phyloP scores from a whole-genome alignment of 805 yeast genomes.

The Hemisphaericaspora nanyangensis region DNA sequence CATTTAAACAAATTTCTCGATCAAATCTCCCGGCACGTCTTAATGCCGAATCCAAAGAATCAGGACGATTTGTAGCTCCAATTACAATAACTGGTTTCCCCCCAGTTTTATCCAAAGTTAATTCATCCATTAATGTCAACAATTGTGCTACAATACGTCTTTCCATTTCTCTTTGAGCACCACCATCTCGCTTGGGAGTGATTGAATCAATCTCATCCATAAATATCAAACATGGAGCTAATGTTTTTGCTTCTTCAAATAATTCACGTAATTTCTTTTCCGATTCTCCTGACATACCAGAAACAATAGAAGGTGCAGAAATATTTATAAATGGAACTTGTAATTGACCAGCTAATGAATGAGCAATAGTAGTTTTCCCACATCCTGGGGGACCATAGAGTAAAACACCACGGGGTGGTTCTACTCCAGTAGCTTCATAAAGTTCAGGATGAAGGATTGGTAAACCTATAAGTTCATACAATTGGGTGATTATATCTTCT shows the following conservation, averaged over 20 bases:
- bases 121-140: slow-evolving; percentile 90
- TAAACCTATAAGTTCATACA: slow-evolving; percentile 86
- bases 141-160: slow-evolving; percentile 94
- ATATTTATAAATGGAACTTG: slow-evolving; percentile 88
- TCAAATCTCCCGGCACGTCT: slow-evolving; percentile 97
- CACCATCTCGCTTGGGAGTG: slow-evolving; percentile 94
- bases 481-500: slow-evolving; percentile 76
- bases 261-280: slow-evolving; percentile 91
- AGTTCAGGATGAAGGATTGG: slow-evolving; percentile 95
- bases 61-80: slow-evolving; percentile 97
- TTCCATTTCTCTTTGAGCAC: slow-evolving; percentile 97
- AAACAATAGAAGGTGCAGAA: slow-evolving; percentile 93
- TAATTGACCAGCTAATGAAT: slow-evolving; percentile 91
- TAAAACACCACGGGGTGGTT: slow-evolving; percentile 90
- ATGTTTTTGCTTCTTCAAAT: slow-evolving; percentile 83
- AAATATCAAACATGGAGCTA: slow-evolving; percentile 92
- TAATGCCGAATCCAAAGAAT: slow-evolving; percentile 88
- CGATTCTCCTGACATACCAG: slow-evolving; percentile 99
- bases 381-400: slow-evolving; percentile 99
- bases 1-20: slow-evolving; percentile 87
- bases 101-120: slow-evolving; percentile 80
- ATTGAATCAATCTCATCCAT: slow-evolving; percentile 98
- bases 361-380: slow-evolving; percentile 95
- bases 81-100: slow-evolving; percentile 92
- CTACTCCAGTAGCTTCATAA: slow-evolving; percentile 81